Evolutionary conservation across 179 eudicot species (phyloP), one percentile per base, ranked within the genome.

Genomic region (Heliamphora pulchella): DNA sequence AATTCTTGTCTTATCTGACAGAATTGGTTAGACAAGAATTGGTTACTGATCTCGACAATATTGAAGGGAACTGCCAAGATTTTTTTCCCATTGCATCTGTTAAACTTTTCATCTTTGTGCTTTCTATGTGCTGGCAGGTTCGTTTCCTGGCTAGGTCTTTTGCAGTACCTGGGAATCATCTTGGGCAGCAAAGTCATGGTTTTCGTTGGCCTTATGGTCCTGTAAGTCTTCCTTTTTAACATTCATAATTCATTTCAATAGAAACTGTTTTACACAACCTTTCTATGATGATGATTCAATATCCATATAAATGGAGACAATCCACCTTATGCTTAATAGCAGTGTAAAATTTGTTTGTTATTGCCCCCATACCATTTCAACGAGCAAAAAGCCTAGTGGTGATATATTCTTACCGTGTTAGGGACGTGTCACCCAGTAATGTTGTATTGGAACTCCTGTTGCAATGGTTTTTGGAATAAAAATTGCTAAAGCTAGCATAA

Each of bases 151-250:
- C 98, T 66, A 91, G 98, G 85, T 96, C 99, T n/a, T 96, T 96
- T 87, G 98, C 86, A 76, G 89, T 96, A 74, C 98, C 99, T 74
- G 99, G 99, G 75, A 92, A 96, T 86, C 97, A 96, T 90, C 91
- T 96, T 82, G 99, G 99, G 85, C 99, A 96, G 85, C 99, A 96
- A 86, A 96, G 99, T 88, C 91, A 96, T 85, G 98, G 99, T 81
- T 96, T 89, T 75, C 98, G 99, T 76, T 96, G 99, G 99, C 99
- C 99, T 75, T 96, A 90, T 91, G 99, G 99, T 59, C 93, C 99
- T 75, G 99, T 96, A 89, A 87, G 94, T 79, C 71, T 20, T 74
- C 69, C 50, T 20, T 71, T 67, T 57, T 2, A 55, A 75, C 46
- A 39, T 57, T 4, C 17, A 0, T 31, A 73, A 10, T 57, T 15